Evolutionary conservation across 192 early-diverging fungal genomes (phyloP).

Genomic region (Coemansia sp.): DNA sequence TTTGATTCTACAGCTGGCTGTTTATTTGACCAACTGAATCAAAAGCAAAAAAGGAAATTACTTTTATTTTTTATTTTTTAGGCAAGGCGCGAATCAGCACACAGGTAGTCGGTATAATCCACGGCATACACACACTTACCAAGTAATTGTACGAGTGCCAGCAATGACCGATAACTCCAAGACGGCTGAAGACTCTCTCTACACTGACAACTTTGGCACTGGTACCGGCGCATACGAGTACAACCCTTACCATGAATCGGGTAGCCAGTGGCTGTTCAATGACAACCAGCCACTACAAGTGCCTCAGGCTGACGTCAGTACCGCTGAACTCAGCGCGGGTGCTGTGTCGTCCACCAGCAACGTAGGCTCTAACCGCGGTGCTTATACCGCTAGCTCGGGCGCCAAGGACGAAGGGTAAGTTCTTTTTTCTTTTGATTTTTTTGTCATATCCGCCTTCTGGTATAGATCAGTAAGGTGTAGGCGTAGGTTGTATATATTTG

Average conservation of each 20-base stretch:
- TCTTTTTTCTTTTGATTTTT: constrained; percentile 17
- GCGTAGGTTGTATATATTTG: constrained; percentile 16
- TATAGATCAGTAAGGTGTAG: not conserved
- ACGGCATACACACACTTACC: not conserved
- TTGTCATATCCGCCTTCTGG: constrained; percentile 6
- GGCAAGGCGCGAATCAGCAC: not conserved
- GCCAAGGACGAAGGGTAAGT: constrained; percentile 49
- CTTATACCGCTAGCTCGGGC: not conserved
- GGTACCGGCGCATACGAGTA: constrained; percentile 7
- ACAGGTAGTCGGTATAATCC: not conserved
- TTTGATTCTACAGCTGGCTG: not conserved
- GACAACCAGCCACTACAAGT: constrained; percentile 34
- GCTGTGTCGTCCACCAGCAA: not conserved
- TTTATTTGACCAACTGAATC: not conserved
- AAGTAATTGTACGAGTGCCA: not conserved
- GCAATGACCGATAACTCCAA: constrained; percentile 25
- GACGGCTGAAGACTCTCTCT: constrained; percentile 30
- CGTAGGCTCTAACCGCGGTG: not conserved
- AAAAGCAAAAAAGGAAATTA: constrained; percentile 3
- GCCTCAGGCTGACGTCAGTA: constrained; percentile 4
- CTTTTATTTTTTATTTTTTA: not conserved
- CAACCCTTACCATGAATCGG: constrained; percentile 14
- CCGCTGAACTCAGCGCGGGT: constrained; percentile 3
- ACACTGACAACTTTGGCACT: constrained; percentile 18
- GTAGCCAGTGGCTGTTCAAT: constrained; percentile 46